Evolutionary conservation across 257 asterid species (phyloP), one percentile per base, ranked within the genome.

Genomic region (Capsicum chinense): DNA sequence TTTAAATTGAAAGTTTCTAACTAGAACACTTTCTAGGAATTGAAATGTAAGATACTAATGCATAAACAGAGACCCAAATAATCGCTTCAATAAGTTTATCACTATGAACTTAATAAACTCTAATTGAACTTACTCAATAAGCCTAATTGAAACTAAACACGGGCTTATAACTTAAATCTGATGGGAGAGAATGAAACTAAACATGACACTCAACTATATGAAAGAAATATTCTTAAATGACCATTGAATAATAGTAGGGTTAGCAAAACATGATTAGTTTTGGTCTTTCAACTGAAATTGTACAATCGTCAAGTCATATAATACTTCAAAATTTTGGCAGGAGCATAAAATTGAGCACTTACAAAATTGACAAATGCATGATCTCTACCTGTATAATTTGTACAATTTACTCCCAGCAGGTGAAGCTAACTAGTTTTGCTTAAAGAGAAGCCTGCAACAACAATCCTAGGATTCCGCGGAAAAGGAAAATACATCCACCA

Each of bases 381-480:
- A 50, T 33, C 64, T 33, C 50, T 54, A 78, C 33, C 15, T 26
- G 3, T 54, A 78, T 54, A 33, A 54, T 14, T 78, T 78, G 82
- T 54, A 78, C 66, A 54, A 15, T 56, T 54, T 54, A 64, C 33
- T 58, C 19, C 12, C 0, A 21, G 44, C 42, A 26, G 17, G 26
- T 76, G 81, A 76, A 76, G 48, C 63, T 7, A 26, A 76, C 63
- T 54, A 7, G 47, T 76, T 76, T 76, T 9, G 64, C 48, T 48
- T 74, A 50, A 19, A 74, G 57, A 74, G 21, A 47, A 74, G 17
- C 14, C 42, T 42, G 13, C 17, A 8, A 67, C 78, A 82, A 67
- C 16, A 83, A 6, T 50, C 37, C 6, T 19, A 19, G 15, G 12
- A 68, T 9, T 15, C 79, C n/a, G 17, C 17, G 0, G 7, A 66